Base-by-base conservation (phyloP, 2,329 filamentous ascomycete species). In the Cercospora sp. region DNA sequence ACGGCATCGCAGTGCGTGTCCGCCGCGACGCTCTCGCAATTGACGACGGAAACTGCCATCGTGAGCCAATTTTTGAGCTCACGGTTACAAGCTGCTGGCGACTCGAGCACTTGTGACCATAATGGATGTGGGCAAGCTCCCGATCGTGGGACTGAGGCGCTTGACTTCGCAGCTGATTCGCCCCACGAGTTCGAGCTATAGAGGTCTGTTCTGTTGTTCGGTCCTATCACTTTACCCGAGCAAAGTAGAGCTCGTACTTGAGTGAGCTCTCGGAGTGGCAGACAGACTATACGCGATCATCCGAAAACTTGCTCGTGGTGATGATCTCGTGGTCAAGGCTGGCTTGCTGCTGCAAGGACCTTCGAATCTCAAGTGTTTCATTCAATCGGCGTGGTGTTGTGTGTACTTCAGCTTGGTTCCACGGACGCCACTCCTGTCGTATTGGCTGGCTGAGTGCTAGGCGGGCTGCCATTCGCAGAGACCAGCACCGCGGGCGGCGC, bases 401-500 rank as follows among this genome's bases (percentile, higher is more conserved):
- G 26, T 58, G 26, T 4, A 28, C 53, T 31, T 65, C 63, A 67
- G 66, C 61, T 65, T 45, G 48, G 36, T n/a, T 67, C 65, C 28
- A 61, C 61, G 48, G 48, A 31, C 26, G 55, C 42, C 36, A 23
- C n/a, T 58, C 59, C 61, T 7, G 61, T 33, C 30, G 28, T 51
- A 51, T 51, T 23, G 13, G 45, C 48, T n/a, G 60, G 51, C 31
- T 68, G 68, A 12, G 63, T 18, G 30, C 68, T 67, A 2, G 73
- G 31, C 23, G 73, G 60, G 20, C 18, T 33, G 5, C 72, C 71
- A 12, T 71, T 70, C 8, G 74, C 74, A 9, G 71, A 71, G 20
- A 76, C 70, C 72, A 76, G 73, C 10, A 77, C 65, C 10, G 74
- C 69, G 51, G 69, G 67, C 33, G 75, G 72, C 26, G 73, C 68